Evolutionary conservation across 139 green algal genomes (phyloP).

Genomic region (Desmodesmus armatus): DNA sequence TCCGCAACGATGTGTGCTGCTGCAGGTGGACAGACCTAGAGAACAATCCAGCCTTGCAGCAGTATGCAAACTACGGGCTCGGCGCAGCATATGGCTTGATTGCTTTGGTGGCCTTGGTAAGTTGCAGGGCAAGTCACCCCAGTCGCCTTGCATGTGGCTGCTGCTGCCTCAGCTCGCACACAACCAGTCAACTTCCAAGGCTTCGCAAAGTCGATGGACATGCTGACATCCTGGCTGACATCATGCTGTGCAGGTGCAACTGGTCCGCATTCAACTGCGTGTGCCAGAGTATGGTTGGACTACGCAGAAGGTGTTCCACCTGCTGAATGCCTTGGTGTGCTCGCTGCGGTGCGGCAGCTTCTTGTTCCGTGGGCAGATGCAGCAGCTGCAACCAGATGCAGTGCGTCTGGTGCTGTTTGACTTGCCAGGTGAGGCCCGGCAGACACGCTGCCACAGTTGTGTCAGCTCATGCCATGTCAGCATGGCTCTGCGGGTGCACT

Average conservation of each 20-base stretch:
- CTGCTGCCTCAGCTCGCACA: not conserved
- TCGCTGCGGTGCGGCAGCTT: slow-evolving; percentile 84
- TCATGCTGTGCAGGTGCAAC: slow-evolving; percentile 73
- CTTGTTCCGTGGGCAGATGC: slow-evolving; percentile 71
- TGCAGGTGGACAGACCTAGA: slow-evolving; percentile 69
- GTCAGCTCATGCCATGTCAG: not conserved
- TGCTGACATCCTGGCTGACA: not conserved
- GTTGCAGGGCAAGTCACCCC: not conserved
- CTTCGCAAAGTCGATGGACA: not conserved
- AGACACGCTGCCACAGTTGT: too few species aligned
- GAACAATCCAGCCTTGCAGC: slow-evolving; percentile 50
- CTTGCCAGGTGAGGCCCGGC: slow-evolving; percentile 69
- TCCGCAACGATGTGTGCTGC: not conserved
- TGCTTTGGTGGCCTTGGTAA: slow-evolving; percentile 75
- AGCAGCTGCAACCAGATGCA: slow-evolving; percentile 60
- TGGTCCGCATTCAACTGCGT: slow-evolving; percentile 90
- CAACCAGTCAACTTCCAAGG: not conserved
- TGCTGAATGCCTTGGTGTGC: slow-evolving; percentile 95
- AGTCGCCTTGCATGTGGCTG: not conserved
- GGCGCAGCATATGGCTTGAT: slow-evolving; percentile 74
- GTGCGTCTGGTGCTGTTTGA: slow-evolving; percentile 86
- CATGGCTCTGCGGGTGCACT: not conserved
- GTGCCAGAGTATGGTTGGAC: slow-evolving; percentile 99
- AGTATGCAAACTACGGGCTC: slow-evolving; percentile 70
- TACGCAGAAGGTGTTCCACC: slow-evolving; percentile 99